Evolutionary conservation across 306 rosid species (phyloP).

Genomic region (Quercus agrifolia): DNA sequence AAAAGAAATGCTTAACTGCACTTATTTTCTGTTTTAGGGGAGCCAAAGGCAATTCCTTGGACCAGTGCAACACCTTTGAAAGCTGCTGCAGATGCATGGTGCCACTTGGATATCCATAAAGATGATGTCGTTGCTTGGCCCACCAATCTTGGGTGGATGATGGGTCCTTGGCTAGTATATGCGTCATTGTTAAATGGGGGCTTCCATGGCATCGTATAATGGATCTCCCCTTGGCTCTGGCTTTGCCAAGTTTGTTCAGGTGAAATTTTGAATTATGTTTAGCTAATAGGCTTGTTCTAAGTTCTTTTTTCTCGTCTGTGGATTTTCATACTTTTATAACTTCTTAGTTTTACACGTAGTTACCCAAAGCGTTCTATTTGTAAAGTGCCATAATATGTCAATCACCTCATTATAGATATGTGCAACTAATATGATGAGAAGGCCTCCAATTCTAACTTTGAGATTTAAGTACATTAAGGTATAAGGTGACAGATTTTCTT

Average conservation of each 20-base stretch:
- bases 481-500: too few relatives aligned
- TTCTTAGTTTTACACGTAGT: neutral
- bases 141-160: constrained; percentile 99
- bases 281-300: neutral
- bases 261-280: constrained; percentile 14
- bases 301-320: neutral
- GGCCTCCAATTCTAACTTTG: neutral
- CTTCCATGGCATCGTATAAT: constrained; percentile 79
- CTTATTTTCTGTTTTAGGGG: constrained; percentile 51
- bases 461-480: too few relatives aligned
- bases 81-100: constrained; percentile 99
- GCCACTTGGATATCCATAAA: constrained; percentile 73
- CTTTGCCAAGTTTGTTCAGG: constrained; percentile 91
- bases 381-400: neutral
- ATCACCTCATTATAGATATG: neutral
- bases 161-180: constrained; percentile 98
- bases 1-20: constrained; percentile 11
- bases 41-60: constrained; percentile 99
- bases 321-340: neutral
- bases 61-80: constrained; percentile 75
- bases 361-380: neutral
- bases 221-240: constrained; percentile 92
- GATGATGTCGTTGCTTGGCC: constrained; percentile 93
- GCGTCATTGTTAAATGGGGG: constrained; percentile 88
- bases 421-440: neutral